Base-by-base conservation (phyloP, 179 eudicot species). In the Drosera spatulata region DNA sequence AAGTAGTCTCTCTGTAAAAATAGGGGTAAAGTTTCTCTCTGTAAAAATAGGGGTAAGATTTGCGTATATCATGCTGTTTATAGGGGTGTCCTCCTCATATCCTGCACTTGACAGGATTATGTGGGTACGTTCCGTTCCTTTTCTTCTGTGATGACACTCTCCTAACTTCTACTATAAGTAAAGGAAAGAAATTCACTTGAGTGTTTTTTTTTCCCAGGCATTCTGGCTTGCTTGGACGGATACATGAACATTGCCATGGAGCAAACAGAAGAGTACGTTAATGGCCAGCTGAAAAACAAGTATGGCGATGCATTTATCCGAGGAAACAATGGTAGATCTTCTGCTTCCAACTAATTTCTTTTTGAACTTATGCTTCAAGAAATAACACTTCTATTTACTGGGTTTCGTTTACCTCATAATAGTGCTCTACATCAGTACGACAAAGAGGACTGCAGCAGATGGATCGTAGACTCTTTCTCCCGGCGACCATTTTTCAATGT, bases 201-300 rank as follows among this genome's bases (percentile, higher is more conserved):
- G 33, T 22, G 33, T 22, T 22, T 22, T 22, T 22, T 22, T 22
- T 63, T 4, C 60, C 61, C 83, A 91, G 98, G 98, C 61, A 88
- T 88, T 56, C 69, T 91, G 55, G 98, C 98, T 61, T 91, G 98
- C 70, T 81, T 91, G 51, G 98, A 91, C 70, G 98, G 98, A 55
- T 91, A 91, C 67, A 91, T 91, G 98, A 91, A 91, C 61, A 91
- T 91, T 40, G 98, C 96, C 53, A 91, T 91, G 98, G 98, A 85
- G 83, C 98, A 91, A 75, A 91, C 98, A 42, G 98, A 91, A 72
- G 96, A 91, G 73, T 91, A 91, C 55, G 98, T 91, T 38, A 91
- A 91, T 41, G 97, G 97, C 49, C 98, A 91, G 70, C 77, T 88
- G 78, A 91, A 91, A 70, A 91, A 91, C 58, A 91, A 88, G 66